Percentiles rank a stretch among this genome's conserved stretches.
Evolutionary conservation across 208 protist species (phyloP).

Genomic region (Acanthamoeba divionensis): DNA sequence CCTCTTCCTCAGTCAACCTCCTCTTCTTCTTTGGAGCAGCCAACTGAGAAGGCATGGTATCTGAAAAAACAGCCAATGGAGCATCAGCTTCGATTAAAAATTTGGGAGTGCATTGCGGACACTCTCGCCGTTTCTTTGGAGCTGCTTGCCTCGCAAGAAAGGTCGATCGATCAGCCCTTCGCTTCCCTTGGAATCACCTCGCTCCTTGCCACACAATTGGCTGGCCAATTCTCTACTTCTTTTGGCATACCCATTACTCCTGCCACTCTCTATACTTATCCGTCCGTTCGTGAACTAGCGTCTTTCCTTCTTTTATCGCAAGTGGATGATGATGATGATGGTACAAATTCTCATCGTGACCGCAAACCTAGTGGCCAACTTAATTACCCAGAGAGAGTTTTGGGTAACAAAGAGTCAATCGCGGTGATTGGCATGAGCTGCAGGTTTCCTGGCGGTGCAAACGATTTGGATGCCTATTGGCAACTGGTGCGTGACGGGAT

Average conservation of each 20-base stretch:
- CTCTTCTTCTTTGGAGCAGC: background rate
- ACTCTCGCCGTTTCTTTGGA: background rate
- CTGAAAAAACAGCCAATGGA: no score
- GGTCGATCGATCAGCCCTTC: background rate
- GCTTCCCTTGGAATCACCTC: slow-evolving; percentile 11
- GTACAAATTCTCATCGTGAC: background rate
- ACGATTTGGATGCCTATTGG: slow-evolving; percentile 46
- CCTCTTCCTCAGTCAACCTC: background rate
- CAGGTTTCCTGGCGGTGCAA: slow-evolving; percentile 53
- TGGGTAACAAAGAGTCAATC: slow-evolving; percentile 10
- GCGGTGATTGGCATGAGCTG: slow-evolving; percentile 48
- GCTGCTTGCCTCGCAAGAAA: background rate
- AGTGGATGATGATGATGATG: background rate
- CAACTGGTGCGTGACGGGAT: background rate
- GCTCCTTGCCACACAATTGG: background rate
- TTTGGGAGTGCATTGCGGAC: background rate
- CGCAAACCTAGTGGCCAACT: background rate
- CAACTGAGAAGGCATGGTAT: no score
- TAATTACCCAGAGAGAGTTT: background rate
- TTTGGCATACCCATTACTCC: background rate
- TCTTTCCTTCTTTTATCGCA: background rate
- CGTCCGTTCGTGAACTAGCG: background rate
- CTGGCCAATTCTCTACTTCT: background rate
- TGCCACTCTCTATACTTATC: slow-evolving; percentile 8
- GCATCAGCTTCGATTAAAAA: no score